A percentile compares a stretch with the other conserved stretches of the same genome.
Conservation (phyloP, 257 asterid species). For the Lycium ferocissimum region DNA sequence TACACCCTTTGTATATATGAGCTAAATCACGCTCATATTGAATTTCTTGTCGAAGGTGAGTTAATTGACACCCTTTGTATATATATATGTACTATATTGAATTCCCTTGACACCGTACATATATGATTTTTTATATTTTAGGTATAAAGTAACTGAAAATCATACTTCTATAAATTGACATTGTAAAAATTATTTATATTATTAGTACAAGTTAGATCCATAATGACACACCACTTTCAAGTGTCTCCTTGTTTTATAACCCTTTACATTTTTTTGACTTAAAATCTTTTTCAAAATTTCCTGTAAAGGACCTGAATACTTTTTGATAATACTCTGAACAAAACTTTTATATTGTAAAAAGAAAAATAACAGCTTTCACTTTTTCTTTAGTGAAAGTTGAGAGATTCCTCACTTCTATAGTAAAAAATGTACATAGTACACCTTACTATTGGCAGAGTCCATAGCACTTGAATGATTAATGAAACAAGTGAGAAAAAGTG, state of each 20-base stretch:
- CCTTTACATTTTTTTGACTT: background rate
- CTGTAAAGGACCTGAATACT: background rate
- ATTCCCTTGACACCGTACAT: background rate
- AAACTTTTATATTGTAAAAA: conserved; percentile 22
- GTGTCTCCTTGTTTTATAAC: background rate
- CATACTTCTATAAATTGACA: background rate
- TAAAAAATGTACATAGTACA: conserved; percentile 21
- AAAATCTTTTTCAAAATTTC: background rate
- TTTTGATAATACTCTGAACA: conserved; percentile 9
- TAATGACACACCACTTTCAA: background rate
- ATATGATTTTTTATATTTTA: background rate
- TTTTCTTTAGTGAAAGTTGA: conserved; percentile 23
- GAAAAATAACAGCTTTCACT: conserved; percentile 24
- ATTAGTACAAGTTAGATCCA: background rate
- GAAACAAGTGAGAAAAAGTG: conserved; percentile 4
- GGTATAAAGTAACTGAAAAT: too few species aligned
- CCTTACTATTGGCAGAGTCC: background rate
- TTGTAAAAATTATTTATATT: background rate
- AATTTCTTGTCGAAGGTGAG: too few species aligned
- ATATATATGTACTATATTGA: background rate
- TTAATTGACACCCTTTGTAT: too few species aligned
- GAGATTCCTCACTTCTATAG: conserved; percentile 30
- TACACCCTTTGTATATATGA: too few species aligned
- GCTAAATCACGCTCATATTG: too few species aligned
- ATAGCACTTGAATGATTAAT: conserved; percentile 21